A percentile compares a stretch with the other conserved stretches of the same genome.
phyloP scores from a whole-genome alignment of 164 flowering plant genomes.

The Cinnamomum micranthum region DNA sequence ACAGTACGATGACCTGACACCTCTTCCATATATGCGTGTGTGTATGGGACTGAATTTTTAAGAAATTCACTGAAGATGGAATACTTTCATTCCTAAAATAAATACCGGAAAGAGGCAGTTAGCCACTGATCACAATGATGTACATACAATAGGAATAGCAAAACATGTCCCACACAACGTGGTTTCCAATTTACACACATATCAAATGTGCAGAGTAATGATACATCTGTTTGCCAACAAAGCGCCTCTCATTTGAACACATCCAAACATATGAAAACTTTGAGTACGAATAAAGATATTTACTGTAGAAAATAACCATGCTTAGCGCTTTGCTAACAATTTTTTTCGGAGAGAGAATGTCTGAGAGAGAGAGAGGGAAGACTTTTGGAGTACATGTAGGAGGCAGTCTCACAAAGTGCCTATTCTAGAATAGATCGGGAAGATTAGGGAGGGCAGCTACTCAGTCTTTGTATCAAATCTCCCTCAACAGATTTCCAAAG shows the following conservation, averaged over 20 bases:
- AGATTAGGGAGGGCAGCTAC: too few relatives aligned
- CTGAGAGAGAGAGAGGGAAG: too few relatives aligned
- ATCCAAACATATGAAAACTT: background rate
- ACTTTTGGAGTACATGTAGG: too few relatives aligned
- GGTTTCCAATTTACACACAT: background rate
- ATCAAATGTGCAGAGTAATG: background rate
- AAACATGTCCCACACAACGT: background rate
- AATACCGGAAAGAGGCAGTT: background rate
- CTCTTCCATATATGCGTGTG: too few relatives aligned
- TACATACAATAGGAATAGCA: too few relatives aligned
- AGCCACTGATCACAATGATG: background rate
- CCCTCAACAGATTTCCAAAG: too few relatives aligned
- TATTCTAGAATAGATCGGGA: too few relatives aligned
- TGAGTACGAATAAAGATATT: background rate
- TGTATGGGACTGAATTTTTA: too few relatives aligned
- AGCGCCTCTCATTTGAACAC: background rate
- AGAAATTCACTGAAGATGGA: background rate
- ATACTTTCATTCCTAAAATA: background rate
- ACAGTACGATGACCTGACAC: background rate
- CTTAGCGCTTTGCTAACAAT: too few relatives aligned
- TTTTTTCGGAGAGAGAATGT: too few relatives aligned
- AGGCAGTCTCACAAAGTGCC: too few relatives aligned
- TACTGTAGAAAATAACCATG: conserved; percentile 64
- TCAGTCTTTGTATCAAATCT: too few relatives aligned
- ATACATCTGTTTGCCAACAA: background rate